phyloP scores from a whole-genome alignment of 345 rosid genomes.

The Linum lewisii region DNA sequence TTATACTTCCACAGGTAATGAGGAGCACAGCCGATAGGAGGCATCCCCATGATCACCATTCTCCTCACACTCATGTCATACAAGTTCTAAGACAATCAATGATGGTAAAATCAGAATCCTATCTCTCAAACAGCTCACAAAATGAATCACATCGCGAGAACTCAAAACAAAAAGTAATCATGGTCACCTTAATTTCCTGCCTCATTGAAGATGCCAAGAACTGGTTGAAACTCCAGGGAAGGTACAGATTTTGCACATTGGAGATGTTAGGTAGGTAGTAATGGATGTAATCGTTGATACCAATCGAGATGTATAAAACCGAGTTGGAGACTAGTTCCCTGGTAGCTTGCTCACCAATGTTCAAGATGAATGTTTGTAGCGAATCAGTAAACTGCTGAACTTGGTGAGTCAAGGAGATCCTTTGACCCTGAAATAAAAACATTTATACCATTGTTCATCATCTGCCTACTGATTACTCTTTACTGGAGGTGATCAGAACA shows the following conservation, averaged over 20 bases:
- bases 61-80: slow-evolving; percentile 51
- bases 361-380: slow-evolving; percentile 54
- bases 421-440: slow-evolving; percentile 50
- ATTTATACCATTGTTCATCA: background rate
- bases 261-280: slow-evolving; percentile 73
- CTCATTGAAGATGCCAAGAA: slow-evolving; percentile 54
- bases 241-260: slow-evolving; percentile 53
- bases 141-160: background rate
- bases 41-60: slow-evolving; percentile 73
- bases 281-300: slow-evolving; percentile 86
- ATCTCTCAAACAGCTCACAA: background rate
- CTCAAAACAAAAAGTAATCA: background rate
- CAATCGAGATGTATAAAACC: slow-evolving; percentile 64
- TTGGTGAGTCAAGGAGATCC: slow-evolving; percentile 75
- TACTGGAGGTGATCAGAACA: background rate
- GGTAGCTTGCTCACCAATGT: slow-evolving; percentile 51
- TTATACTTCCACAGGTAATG: slow-evolving; percentile 66
- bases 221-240: slow-evolving; percentile 83
- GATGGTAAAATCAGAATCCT: background rate
- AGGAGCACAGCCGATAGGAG: slow-evolving; percentile 90
- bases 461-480: background rate
- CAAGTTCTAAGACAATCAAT: slow-evolving; percentile 40
- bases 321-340: slow-evolving; percentile 49
- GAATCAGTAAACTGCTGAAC: slow-evolving; percentile 82
- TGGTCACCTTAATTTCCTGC: slow-evolving; percentile 58